Evolutionary conservation across 768 basidiomycete species (phyloP), one percentile per base, ranked within the genome.

Genomic region (Tulasnella sp.): DNA sequence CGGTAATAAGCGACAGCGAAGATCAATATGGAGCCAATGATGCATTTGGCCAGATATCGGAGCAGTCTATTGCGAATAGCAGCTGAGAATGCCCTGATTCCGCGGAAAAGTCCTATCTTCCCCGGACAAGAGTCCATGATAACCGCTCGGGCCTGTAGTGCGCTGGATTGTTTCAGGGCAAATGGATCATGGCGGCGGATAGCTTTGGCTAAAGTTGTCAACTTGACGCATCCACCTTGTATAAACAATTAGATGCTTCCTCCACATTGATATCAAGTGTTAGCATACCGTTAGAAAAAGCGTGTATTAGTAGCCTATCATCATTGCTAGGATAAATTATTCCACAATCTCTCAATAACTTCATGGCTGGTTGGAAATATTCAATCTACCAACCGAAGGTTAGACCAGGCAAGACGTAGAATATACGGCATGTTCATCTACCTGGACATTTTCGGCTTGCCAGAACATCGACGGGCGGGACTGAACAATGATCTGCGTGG

Each of bases 41-140:
- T 15, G 22, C 28, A 19, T 20, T 20, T 25, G 28, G 39, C 37
- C 29, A 31, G n/a, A 20, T 3, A 16, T 43, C 34, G 41, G 24
- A 53, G 19, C 25, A 33, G 29, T 5, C 31, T 43, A 25, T 27
- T 53, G 41, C 53, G 45, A 10, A 58, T 56, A 12, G 46, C 42
- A 22, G 56, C 58, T 1, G 57, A 50, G 48, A 60, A 57, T 2
- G 59, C 59, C 2, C 39, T 15, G 5, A 51, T 27, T 13, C 52
- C 53, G 15, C 35, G 22, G 1, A 25, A 9, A 4, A 59, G n/a
- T 9, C 45, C 53, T 25, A 31, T 19, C 7, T 41, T 16, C 10
- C 59, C 59, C 1, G 59, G 59, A 39, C 57, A 55, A 15, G 59
- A 60, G 48, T 60, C 59, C 22, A 58, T 55, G 20, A 60, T 29